Evolutionary conservation across 2,329 filamentous ascomycete species (phyloP).

Genomic region (Fusarium acutatum): DNA sequence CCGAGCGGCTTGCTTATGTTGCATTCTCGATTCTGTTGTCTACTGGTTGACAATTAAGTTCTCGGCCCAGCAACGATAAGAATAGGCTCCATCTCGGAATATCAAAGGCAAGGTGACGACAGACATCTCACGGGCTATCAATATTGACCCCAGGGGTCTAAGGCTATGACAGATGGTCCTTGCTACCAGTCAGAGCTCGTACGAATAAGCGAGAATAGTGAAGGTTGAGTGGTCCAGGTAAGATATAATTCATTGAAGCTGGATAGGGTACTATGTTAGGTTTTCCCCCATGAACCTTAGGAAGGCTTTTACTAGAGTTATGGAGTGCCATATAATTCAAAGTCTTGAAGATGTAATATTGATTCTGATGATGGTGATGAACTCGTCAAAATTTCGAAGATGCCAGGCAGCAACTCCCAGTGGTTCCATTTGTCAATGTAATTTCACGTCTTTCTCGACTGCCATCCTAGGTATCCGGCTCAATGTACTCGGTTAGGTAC

Average conservation of each 20-base stretch:
- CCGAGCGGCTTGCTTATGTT: constrained; percentile 35
- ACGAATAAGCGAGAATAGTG: constrained; percentile 17
- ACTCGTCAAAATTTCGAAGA: not conserved
- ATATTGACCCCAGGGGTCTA: not conserved
- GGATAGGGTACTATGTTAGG: not conserved
- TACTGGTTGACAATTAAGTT: constrained; percentile 23
- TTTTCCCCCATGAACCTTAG: not conserved
- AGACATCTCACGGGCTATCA: constrained; percentile 20
- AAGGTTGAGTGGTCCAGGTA: not conserved
- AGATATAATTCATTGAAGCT: constrained; percentile 8
- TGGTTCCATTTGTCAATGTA: constrained; percentile 27
- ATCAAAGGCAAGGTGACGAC: constrained; percentile 35
- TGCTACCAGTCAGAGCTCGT: constrained; percentile 25
- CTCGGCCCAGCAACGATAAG: constrained; percentile 28
- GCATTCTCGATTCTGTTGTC: constrained; percentile 24
- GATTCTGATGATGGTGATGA: not conserved
- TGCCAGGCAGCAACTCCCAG: not conserved
- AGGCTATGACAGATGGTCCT: constrained; percentile 14
- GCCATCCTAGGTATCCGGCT: constrained; percentile 1
- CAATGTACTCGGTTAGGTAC: constrained; percentile 36
- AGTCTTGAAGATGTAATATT: not conserved
- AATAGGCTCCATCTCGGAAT: constrained; percentile 6
- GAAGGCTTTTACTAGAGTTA: not conserved
- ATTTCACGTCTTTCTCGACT: constrained; percentile 37
- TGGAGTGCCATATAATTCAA: not conserved